Conservation (phyloP, 495 filamentous ascomycete genomes). For the Halenospora varia region DNA sequence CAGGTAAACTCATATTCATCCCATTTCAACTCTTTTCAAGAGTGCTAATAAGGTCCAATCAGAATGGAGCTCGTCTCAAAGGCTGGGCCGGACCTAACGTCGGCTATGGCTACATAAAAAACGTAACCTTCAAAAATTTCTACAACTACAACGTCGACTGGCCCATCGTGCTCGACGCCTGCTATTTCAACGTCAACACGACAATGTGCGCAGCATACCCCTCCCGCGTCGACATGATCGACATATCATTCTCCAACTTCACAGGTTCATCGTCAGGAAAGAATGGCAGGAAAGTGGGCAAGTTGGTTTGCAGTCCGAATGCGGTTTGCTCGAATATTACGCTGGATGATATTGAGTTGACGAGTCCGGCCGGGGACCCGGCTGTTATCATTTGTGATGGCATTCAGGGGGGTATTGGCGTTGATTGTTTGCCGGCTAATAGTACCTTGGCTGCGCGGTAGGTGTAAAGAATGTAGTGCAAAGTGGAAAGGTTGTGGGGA, state of each 20-base stretch:
- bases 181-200: constrained; percentile 53
- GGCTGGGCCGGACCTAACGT: constrained; percentile 48
- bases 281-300: constrained; percentile 43
- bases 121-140: constrained; percentile 56
- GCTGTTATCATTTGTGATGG: constrained; percentile 47
- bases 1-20: too few relatives aligned
- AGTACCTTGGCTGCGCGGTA: too few relatives aligned
- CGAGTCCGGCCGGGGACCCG: constrained; percentile 41
- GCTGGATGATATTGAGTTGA: constrained; percentile 47
- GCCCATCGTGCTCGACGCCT: constrained; percentile 50
- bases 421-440: constrained; percentile 19
- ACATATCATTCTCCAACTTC: constrained; percentile 52
- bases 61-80: constrained; percentile 55
- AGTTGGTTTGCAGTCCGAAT: constrained; percentile 48
- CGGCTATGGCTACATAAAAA: constrained; percentile 54
- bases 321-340: constrained; percentile 50
- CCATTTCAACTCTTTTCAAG: too few relatives aligned
- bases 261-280: constrained; percentile 48
- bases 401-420: constrained; percentile 45
- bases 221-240: constrained; percentile 50
- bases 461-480: too few relatives aligned
- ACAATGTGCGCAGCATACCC: constrained; percentile 46
- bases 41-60: too few relatives aligned
- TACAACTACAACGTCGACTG: constrained; percentile 51
- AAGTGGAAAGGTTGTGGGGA: too few relatives aligned